Evolutionary conservation across 495 filamentous ascomycete genomes (phyloP), one percentile per base, ranked within the genome.

Genomic region (Penicillium steckii): DNA sequence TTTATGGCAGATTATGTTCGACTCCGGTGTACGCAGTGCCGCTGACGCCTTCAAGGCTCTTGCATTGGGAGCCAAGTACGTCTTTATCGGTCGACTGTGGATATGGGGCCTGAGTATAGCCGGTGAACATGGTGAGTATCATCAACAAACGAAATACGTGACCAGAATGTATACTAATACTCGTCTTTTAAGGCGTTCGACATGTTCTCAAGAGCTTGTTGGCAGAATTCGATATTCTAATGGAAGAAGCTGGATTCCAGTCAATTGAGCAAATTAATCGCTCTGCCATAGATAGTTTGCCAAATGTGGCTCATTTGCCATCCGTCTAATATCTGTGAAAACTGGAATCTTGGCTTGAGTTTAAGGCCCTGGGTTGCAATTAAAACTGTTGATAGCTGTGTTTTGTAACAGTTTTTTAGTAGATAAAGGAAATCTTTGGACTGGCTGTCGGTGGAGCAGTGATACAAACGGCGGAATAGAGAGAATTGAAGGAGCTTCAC

Each of bases 201-300:
- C 83, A 87, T 70, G 82, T 87, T 1, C 74, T 87, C 74, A 86
- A 84, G 72, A 73, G 74, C 5, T 64, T 87, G 37, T 53, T 89
- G 41, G 83, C 83, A 0, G 85, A 88, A 45, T 80, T 88, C 25
- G 85, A 88, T 68, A 83, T 86, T 29, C 47, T 85, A 45, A 81
- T 87, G 79, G 80, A 76, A 32, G 76, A 82, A n/a, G 82, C 74
- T n/a, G 84, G 85, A 13, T 83, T 80, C 56, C 30, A 50, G 15
- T 42, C 46, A 3, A 38, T 58, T 4, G 56, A 50, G 3, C 32
- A 58, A 26, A 42, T 58, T 5, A 51, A 58, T 32, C 50, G 55
- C 18, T 52, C 55, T 23, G 49, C 49, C 23, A 48, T 57, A 27
- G 54, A 52, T 26, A 57, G 53, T 19, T 43, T 51, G 8, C 53